These are phyloP conservation scores for Pythium volutum DNA, from an alignment of 352 stramenopile species.

Conservation along the genomic window DNA sequence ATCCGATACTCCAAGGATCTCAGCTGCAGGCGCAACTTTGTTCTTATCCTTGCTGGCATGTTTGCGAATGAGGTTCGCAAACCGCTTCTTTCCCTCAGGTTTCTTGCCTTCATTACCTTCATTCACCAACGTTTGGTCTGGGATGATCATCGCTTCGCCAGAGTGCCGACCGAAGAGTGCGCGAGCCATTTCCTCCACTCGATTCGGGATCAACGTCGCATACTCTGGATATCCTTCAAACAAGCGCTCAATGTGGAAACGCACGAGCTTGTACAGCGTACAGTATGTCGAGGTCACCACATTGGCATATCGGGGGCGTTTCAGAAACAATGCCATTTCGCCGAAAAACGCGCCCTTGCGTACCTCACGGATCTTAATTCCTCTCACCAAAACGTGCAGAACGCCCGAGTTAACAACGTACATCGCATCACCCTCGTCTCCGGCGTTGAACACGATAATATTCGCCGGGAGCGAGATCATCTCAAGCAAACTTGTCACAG, in stretches of 20 bases:
- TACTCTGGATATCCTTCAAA: slow-evolving; percentile 58
- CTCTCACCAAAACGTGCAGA: slow-evolving; percentile 50
- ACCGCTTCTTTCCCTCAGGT: slow-evolving; percentile 38
- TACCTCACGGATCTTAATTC: slow-evolving; percentile 57
- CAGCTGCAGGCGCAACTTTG: slow-evolving; percentile 28
- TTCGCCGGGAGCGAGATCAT: slow-evolving; percentile 57
- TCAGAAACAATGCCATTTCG: slow-evolving; percentile 59
- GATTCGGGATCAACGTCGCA: slow-evolving; percentile 32
- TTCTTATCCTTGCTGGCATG: slow-evolving; percentile 41
- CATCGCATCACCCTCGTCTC: slow-evolving; percentile 62
- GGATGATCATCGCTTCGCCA: slow-evolving; percentile 22
- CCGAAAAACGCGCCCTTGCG: slow-evolving; percentile 64
- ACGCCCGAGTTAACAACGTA: slow-evolving; percentile 68
- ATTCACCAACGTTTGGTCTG: slow-evolving; percentile 13
- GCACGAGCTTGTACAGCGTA: slow-evolving; percentile 56
- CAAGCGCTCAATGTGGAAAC: slow-evolving; percentile 51
- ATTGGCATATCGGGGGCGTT: slow-evolving; percentile 47
- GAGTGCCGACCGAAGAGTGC: slow-evolving; percentile 33
- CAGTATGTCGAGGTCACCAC: slow-evolving; percentile 58
- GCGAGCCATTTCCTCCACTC: slow-evolving; percentile 44
- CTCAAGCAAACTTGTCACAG: slow-evolving; percentile 59
- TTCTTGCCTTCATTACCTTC: slow-evolving; percentile 10
- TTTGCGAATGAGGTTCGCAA: slow-evolving; percentile 46
- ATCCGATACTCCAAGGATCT: not conserved
- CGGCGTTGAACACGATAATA: slow-evolving; percentile 43